Evolutionary conservation across 2,329 filamentous ascomycete genomes (phyloP).

Genomic region (Arthrobotrys entomopaga): DNA sequence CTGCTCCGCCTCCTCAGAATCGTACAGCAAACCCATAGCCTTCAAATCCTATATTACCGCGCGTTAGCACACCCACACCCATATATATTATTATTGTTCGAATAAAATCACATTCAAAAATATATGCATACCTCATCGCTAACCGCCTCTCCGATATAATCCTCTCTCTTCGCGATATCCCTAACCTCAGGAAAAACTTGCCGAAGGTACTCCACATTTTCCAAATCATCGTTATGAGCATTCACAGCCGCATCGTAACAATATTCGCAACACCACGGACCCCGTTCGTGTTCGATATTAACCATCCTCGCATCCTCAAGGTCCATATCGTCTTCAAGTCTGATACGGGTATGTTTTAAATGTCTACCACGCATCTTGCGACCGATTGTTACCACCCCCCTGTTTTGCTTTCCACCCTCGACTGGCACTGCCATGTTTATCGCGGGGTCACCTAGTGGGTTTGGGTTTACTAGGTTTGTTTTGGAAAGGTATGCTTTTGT

Average conservation of each 20-base stretch:
- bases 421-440: conserved; percentile 1
- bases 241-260: no score
- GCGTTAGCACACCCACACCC: neutral
- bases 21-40: conserved; percentile 39
- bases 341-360: conserved; percentile 10
- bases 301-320: conserved; percentile 22
- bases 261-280: no score
- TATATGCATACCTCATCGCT: conserved; percentile 32
- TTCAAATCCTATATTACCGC: conserved; percentile 19
- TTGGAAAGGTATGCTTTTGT: conserved; percentile 2
- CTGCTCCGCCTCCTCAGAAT: conserved; percentile 34
- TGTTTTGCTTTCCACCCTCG: conserved; percentile 4
- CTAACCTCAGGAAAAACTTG: conserved; percentile 13
- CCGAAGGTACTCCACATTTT: conserved; percentile 18
- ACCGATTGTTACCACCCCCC: neutral
- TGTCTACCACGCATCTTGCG: conserved; percentile 21
- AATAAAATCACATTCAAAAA: neutral
- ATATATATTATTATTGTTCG: neutral
- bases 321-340: conserved; percentile 41
- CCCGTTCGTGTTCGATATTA: conserved; percentile 10
- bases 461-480: neutral
- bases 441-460: no score
- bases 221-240: neutral
- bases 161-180: neutral
- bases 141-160: conserved; percentile 2